A percentile compares a stretch with the other conserved stretches of the same genome.
phyloP scores from a whole-genome alignment of 352 stramenopile genomes.

The Pythium guiyangense region DNA sequence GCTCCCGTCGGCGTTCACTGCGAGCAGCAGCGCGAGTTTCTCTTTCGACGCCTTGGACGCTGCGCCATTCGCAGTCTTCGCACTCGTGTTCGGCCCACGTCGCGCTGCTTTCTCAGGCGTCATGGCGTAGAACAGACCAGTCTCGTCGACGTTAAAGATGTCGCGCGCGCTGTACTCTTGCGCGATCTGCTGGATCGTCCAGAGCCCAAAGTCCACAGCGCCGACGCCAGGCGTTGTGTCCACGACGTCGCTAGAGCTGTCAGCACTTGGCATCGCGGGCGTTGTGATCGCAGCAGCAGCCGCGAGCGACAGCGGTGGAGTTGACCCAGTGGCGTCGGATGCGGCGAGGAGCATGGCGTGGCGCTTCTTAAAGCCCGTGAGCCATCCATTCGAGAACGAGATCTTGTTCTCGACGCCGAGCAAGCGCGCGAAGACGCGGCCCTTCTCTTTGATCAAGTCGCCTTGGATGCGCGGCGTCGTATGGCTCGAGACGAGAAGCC shows the following conservation, averaged over 20 bases:
- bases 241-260: too few species aligned
- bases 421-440: slow-evolving; percentile 14
- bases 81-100: neutral
- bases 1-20: slow-evolving; percentile 21
- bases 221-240: too few species aligned
- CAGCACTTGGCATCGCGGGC: neutral
- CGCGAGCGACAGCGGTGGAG: neutral
- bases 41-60: neutral
- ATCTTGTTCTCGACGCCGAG: slow-evolving; percentile 23
- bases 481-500: slow-evolving; percentile 23
- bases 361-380: slow-evolving; percentile 26
- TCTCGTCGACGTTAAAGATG: slow-evolving; percentile 11
- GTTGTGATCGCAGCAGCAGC: neutral
- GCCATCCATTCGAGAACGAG: slow-evolving; percentile 27
- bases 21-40: slow-evolving; percentile 16
- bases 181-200: slow-evolving; percentile 7
- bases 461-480: slow-evolving; percentile 18
- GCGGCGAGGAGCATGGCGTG: slow-evolving; percentile 11
- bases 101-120: slow-evolving; percentile 5
- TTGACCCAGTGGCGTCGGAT: neutral
- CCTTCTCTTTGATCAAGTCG: slow-evolving; percentile 27
- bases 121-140: slow-evolving; percentile 9
- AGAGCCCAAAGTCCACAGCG: neutral
- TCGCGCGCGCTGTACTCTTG: slow-evolving; percentile 9
- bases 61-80: neutral